Percentiles rank a stretch among this genome's conserved stretches.
These are phyloP conservation scores for Cordyceps militaris DNA, from an alignment of 2,329 filamentous ascomycete species.

Conservation along the genomic window DNA sequence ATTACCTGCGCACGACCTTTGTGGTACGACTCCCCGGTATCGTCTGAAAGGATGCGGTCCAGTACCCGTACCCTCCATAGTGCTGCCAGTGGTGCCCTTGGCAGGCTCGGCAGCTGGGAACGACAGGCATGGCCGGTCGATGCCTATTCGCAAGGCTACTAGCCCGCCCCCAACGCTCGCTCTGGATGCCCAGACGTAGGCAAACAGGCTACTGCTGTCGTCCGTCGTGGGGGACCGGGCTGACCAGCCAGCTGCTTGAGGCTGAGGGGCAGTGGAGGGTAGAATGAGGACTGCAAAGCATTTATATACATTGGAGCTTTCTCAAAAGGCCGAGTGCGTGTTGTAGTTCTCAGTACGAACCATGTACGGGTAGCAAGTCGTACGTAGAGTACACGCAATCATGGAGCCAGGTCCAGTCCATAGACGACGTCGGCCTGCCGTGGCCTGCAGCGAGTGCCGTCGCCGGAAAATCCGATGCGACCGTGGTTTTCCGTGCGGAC, in stretches of 20 bases:
- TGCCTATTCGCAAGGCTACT: neutral
- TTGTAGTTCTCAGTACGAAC: neutral
- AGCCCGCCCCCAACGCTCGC: neutral
- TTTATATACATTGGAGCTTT: neutral
- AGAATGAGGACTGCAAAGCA: neutral
- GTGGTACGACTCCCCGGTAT: neutral
- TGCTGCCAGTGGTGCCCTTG: neutral
- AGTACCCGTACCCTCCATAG: neutral
- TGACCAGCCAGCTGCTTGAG: neutral
- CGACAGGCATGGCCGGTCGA: neutral
- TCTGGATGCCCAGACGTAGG: neutral
- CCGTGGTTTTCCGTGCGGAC: slow-evolving; percentile 15
- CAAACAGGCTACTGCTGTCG: neutral
- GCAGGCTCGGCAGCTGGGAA: neutral
- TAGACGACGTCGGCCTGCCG: slow-evolving; percentile 16
- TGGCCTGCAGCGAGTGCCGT: slow-evolving; percentile 17
- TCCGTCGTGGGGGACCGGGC: neutral
- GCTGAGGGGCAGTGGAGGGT: neutral
- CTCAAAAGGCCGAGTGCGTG: neutral
- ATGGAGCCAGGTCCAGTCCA: slow-evolving; percentile 15
- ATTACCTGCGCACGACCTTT: neutral
- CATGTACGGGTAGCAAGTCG: neutral
- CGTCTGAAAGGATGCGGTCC: neutral
- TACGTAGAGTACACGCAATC: neutral
- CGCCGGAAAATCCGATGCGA: slow-evolving; percentile 17